Conservation (phyloP, 2,329 filamentous ascomycete species). For the Colletotrichum spinosum region DNA sequence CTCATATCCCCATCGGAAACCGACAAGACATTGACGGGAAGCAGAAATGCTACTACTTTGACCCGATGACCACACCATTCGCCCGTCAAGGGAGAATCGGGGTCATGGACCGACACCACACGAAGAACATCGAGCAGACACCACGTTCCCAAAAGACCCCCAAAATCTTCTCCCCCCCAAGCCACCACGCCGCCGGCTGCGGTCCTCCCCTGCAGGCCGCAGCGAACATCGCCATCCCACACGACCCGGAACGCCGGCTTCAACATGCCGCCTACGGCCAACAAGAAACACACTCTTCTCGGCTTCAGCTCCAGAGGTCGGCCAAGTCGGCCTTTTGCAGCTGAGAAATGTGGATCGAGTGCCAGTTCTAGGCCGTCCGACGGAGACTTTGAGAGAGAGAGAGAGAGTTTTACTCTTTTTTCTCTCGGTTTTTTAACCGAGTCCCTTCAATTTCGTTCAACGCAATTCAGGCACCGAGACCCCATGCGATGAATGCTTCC, state of each 20-base stretch:
- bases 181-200: constrained; percentile 4
- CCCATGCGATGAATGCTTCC: too few species aligned
- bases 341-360: constrained; percentile 22
- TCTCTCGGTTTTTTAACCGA: too few species aligned
- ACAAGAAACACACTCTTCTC: not conserved
- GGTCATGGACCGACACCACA: not conserved
- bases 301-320: not conserved
- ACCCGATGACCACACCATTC: too few species aligned
- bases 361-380: constrained; percentile 11
- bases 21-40: too few species aligned
- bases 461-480: too few species aligned
- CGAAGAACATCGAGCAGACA: not conserved
- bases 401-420: too few species aligned
- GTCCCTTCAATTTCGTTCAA: too few species aligned
- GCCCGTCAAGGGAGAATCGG: too few species aligned
- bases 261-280: constrained; percentile 15
- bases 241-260: constrained; percentile 30
- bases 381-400: too few species aligned
- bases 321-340: not conserved
- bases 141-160: not conserved
- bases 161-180: not conserved
- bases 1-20: too few species aligned
- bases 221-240: constrained; percentile 4
- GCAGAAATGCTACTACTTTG: too few species aligned
- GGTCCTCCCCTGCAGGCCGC: constrained; percentile 25